Conservation (phyloP, 2,329 filamentous ascomycete genomes). For the Phyllosticta citriasiana region DNA sequence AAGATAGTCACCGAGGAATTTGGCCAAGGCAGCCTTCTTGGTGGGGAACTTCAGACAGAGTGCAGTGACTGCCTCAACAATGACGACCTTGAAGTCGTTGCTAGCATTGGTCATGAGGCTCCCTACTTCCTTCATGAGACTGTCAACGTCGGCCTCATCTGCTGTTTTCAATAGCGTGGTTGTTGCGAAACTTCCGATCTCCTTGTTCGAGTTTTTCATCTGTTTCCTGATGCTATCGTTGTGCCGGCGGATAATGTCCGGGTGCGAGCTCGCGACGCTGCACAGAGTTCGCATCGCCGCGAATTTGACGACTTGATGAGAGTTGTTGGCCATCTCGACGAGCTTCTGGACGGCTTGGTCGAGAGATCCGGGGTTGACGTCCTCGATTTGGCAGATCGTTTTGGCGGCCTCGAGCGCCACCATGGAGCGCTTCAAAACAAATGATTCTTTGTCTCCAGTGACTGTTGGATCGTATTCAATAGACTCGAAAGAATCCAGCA, state of each 20-base stretch:
- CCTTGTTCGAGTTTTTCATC: constrained; percentile 94
- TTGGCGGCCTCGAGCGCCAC: constrained; percentile 98
- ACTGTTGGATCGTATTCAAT: not conserved
- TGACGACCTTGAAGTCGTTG: constrained; percentile 99
- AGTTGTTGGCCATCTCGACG: constrained; percentile 93
- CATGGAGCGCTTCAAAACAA: constrained; percentile 74
- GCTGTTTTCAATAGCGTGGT: constrained; percentile 97
- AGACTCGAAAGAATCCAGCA: constrained; percentile 51
- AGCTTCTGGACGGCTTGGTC: constrained; percentile 88
- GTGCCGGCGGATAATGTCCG: constrained; percentile 80
- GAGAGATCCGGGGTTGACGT: constrained; percentile 86
- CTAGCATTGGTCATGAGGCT: constrained; percentile 99
- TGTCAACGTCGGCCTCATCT: constrained; percentile 93
- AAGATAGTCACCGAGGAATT: constrained; percentile 93
- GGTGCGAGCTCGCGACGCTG: constrained; percentile 94
- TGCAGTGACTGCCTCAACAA: constrained; percentile 94
- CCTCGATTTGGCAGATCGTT: constrained; percentile 89
- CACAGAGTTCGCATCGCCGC: constrained; percentile 93
- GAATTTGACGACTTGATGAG: constrained; percentile 93
- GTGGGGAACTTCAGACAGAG: constrained; percentile 94
- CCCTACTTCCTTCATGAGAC: constrained; percentile 96
- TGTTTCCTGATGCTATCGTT: constrained; percentile 96
- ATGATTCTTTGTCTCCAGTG: not conserved
- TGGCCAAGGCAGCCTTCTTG: constrained; percentile 96
- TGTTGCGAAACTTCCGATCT: constrained; percentile 96